Conservation (phyloP, 73 alveolate genomes). For the Symbiodinium pilosum region DNA sequence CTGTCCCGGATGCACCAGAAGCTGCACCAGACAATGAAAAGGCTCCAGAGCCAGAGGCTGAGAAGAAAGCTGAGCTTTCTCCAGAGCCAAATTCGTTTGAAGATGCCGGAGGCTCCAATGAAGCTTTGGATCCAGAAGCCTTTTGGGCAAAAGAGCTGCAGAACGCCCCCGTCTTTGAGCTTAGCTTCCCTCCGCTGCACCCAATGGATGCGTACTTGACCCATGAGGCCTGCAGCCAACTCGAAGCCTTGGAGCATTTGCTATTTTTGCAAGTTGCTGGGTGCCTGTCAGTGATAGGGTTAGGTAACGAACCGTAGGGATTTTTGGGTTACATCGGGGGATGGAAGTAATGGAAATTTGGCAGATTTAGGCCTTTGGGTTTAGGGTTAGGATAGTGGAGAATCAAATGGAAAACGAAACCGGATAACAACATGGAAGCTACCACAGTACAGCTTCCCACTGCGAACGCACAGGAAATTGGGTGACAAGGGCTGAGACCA, state of each 20-base stretch:
- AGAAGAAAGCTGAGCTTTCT: neutral
- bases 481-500: no score
- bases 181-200: constrained; percentile 24
- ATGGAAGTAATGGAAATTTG: no score
- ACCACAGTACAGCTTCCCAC: no score
- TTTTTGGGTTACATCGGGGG: no score
- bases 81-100: neutral
- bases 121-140: neutral
- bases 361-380: no score
- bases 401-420: no score
- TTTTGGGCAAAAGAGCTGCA: constrained; percentile 19
- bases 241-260: neutral
- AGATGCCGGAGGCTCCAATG: neutral
- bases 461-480: no score
- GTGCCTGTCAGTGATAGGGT: no score
- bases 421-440: no score
- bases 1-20: neutral
- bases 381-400: no score
- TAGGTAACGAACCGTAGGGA: no score
- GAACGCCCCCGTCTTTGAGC: neutral
- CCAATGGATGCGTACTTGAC: constrained; percentile 19
- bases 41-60: neutral
- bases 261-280: no score
- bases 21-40: neutral
- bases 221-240: neutral